Evolutionary conservation across 1,139 yeast genomes (phyloP), one percentile per base, ranked within the genome.

Genomic region (Diutina sp.): DNA sequence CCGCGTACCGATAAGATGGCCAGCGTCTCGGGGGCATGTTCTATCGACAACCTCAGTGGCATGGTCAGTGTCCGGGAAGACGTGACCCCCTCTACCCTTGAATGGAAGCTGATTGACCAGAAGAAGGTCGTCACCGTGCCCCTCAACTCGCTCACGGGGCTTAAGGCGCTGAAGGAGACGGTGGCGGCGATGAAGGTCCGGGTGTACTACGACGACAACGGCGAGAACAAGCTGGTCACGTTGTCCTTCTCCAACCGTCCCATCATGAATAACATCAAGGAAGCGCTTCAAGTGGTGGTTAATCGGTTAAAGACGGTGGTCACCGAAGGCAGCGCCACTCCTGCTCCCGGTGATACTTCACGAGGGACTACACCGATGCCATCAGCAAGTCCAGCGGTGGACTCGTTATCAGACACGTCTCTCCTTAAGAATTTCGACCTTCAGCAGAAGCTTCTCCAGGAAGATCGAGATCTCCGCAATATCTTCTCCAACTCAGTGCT

Each of bases 401-500:
- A 67, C 7, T 64, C 74, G 11, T 64, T 76, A 18, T 66, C 74
- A 4, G 79, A 75, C 59, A 67, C 70, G 21, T 69, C 63, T 56
- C 68, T 90, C 56, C 72, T 90, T 59, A 80, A 82, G 57, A 90
- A 93, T 67, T 78, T 83, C 55, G 84, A 82, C 57, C 73, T 93
- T 44, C 99, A 93, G 64, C 95, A 90, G 63, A 82, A 82, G 59
- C 71, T 91, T 29, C 72, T 93, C 47, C 74, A 84, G 59, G 88
- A 85, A 60, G 87, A 90, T 65, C 80, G 84, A 57, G 74, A 73
- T n/a, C 72, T 93, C 56, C 80, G 89, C 72, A 79, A 82, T 58
- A 82, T 88, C 1, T 93, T 93, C 67, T 86, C 91, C 57, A 96
- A 90, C 61, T 85, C 96, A 0, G 98, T 93, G 3, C 90, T 93